Base-by-base conservation (phyloP, 345 rosid species). In the Lepidium africanum region DNA sequence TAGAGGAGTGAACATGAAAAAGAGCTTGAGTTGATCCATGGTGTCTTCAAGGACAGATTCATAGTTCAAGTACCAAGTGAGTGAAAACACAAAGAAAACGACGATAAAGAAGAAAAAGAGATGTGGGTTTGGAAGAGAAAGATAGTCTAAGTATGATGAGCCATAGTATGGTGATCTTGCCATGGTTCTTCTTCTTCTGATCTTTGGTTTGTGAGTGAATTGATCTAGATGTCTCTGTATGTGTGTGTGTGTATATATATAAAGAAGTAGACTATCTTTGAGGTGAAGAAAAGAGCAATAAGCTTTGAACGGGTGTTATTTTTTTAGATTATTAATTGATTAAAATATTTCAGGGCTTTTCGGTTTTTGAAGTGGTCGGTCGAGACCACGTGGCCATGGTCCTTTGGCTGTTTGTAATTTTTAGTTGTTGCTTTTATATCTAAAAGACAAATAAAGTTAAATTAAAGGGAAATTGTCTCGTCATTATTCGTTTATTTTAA, bases 51-150 rank as follows among this genome's bases (percentile, higher is more conserved):
- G 10, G 65, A 83, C 48, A 3, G 87, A 76, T 76, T 83, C 87
- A 40, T 80, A 80, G 77, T 81, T 83, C 19, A 77, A 53, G 83
- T 83, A 83, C 86, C 87, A 85, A 33, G 84, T 67, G 12, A 85
- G 59, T 3, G 78, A 77, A 0, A 83, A 19, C 16, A 85, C 73
- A 37, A 69, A 67, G 14, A 85, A 23, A 63, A 85, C 69, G 30
- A 81, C 76, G 9, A 78, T 9, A 43, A 80, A 32, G 79, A 85
- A 78, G 81, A 80, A 81, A 71, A 77, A 81, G 0, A 83, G 80
- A 68, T 83, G 86, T 47, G 76, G 74, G 70, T 75, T 63, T 62
- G 78, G 78, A 53, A 69, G 5, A 61, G 78, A 68, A 39, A 75
- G 38, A 46, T 75, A 75, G 39, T 75, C 78, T 46, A 75, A 75